phyloP scores from a whole-genome alignment of 768 basidiomycete species.

The Calvatia gigantea region DNA sequence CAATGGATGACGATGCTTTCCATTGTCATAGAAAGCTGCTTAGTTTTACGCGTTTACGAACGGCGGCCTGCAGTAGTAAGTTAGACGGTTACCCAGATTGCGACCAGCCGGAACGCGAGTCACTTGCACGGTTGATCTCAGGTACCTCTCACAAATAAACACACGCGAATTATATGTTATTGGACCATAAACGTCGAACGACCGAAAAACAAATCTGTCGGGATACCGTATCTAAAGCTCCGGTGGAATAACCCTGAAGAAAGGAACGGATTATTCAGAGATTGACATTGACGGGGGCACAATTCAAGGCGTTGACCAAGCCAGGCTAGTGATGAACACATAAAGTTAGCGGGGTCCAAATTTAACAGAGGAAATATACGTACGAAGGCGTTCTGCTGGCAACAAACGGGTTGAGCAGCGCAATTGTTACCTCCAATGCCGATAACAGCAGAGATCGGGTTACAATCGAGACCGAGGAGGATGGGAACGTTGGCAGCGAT shows the following conservation, averaged over 20 bases:
- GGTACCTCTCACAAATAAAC: too few species aligned
- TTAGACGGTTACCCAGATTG: too few species aligned
- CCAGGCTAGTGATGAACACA: conserved; percentile 3
- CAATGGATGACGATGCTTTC: too few species aligned
- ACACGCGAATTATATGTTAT: too few species aligned
- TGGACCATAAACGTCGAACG: too few species aligned
- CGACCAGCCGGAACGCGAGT: too few species aligned
- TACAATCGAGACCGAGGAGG: conserved; percentile 1
- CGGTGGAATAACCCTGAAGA: neutral
- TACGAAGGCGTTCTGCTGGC: conserved; percentile 4
- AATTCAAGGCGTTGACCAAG: conserved; percentile 4
- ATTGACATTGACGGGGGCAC: conserved; percentile 3
- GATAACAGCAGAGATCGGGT: conserved; percentile 5
- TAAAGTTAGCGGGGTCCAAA: neutral
- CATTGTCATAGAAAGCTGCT: too few species aligned
- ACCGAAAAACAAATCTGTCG: neutral
- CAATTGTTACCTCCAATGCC: conserved; percentile 4
- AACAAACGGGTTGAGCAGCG: conserved; percentile 11
- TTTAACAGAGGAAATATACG: neutral
- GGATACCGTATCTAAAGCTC: too few species aligned
- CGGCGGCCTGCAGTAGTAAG: too few species aligned
- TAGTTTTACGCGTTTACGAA: conserved; percentile 85
- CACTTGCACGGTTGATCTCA: too few species aligned
- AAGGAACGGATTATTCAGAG: neutral
- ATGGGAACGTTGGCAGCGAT: neutral